Base-by-base conservation (phyloP, 2,329 filamentous ascomycete genomes). In the Pseudogymnoascus sp. region DNA sequence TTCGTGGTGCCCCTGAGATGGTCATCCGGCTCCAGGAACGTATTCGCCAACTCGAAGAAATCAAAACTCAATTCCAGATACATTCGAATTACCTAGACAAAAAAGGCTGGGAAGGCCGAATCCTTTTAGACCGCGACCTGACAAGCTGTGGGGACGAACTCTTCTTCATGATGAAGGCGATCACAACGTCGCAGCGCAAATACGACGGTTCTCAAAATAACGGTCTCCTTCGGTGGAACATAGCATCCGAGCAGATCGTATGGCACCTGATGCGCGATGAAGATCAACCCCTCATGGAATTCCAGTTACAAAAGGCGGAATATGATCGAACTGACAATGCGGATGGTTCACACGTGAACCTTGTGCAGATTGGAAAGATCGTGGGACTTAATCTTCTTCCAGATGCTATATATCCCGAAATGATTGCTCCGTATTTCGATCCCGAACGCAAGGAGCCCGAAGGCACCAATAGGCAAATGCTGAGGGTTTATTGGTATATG, bases 121-220 rank as follows among this genome's bases (percentile, higher is more conserved):
- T 97, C 64, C 79, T 87, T n/a, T 82, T 99, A 47, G 95, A 99
- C 72, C 88, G 90, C 61, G 95, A 99, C 72, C 79, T 99, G 61
- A 85, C 91, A 8, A 86, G 86, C 19, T 97, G 91, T 71, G 95
- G 97, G 74, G 95, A 99, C 71, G 96, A 99, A 75, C 78, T 99
- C 7, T 99, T 99, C 81, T 99, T 99, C 78, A 90, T 99, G 80
- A 97, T 99, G 95, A 97, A 99, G 72, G 96, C 95, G 40, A 99
- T 99, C 73, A 99, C 95, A 1, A 96, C 92, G 2, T 96, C 93
- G 4, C 95, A 99, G 75, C 83, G 92, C 65, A 95, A 93, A 73
- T 87, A 86, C 67, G 91, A 96, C 65, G 84, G 83, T 60, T 85
- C 86, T 6, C 84, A 91, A 67, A 88, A 87, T 63, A 93, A 85